Base-by-base conservation (phyloP, 345 rosid genomes). In the Bretschneidera sinensis region DNA sequence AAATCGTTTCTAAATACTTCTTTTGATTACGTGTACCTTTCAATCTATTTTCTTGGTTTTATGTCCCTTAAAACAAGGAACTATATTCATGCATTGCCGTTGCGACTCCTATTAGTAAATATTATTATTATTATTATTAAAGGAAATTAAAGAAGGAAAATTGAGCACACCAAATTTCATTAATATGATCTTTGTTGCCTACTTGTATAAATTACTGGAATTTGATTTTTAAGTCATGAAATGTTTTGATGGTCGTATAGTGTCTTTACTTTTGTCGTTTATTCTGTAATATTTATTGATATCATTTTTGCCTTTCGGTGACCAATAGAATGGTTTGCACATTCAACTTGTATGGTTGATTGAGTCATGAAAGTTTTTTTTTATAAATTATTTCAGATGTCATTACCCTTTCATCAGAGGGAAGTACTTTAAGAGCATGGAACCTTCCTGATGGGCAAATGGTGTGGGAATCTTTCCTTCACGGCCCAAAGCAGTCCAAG, bases 381-480 rank as follows among this genome's bases (percentile, higher is more conserved):
- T 15, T 54, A 17, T 62, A 62, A 19, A 9, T 56, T n/a, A n/a
- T 75, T 73, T 56, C 85, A 94, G 97, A 90, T 77, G 89, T 86
- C 43, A 74, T 94, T 39, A 87, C 91, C 53, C 88, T 90, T 71
- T 90, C 96, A 48, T 84, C 92, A 0, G 74, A 73, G 22, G 99
- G 99, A 64, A 88, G 88, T 76, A 74, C 60, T 61, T 48, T 94
- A 62, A 76, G 99, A 79, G 96, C 97, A 8, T 94, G 99, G 97
- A 94, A 90, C 78, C 99, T 94, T 69, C 97, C 97, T 54, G 97
- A 94, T 78, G 97, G 99, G 51, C 99, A 90, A 71, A 84, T 94
- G 96, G 96, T 84, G 57, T 90, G 99, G 99, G 95, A 90, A 72
- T 77, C 95, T 62, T 74, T 75, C 43, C 79, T 94, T 73, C 77